These are phyloP conservation scores for Fonsecaea monophora DNA, from an alignment of 2,329 filamentous ascomycete species.

Conservation along the genomic window DNA sequence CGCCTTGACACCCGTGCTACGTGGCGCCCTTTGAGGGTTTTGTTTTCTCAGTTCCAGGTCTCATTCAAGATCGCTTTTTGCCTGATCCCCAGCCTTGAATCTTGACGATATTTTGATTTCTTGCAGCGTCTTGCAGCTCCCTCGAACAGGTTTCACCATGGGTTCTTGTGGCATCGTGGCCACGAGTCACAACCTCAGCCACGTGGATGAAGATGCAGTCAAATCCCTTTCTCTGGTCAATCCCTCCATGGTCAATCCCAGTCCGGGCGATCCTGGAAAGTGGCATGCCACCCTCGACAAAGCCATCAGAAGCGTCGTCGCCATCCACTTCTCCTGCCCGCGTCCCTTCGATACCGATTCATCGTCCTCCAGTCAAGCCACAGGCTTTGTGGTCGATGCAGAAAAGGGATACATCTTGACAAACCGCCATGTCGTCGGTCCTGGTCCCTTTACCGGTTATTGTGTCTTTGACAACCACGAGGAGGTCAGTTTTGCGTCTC, in stretches of 20 bases:
- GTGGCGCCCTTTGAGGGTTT: no score
- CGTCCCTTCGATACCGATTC: conserved; percentile 98
- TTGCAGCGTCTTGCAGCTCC: no score
- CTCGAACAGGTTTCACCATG: no score
- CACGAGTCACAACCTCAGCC: no score
- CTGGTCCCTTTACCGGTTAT: conserved; percentile 97
- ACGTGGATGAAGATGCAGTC: no score
- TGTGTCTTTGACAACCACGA: conserved; percentile 99
- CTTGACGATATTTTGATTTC: no score
- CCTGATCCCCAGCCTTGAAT: no score
- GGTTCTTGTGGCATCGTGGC: no score
- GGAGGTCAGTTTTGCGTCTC: conserved; percentile 56
- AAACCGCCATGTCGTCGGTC: conserved; percentile 90
- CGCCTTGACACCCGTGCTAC: no score
- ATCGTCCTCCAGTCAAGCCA: conserved; percentile 92
- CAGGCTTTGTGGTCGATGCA: conserved; percentile 95
- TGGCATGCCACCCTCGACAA: conserved; percentile 96
- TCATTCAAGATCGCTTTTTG: no score
- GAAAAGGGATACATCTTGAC: conserved; percentile 88
- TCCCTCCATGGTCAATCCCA: conserved; percentile 50
- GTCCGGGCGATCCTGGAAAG: conserved; percentile 72
- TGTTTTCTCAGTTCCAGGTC: no score
- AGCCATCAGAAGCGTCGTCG: conserved; percentile 93
- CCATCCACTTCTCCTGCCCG: conserved; percentile 98
- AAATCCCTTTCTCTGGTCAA: no score